Conservation (phyloP, 73 alveolate species). For the Effrenium voratum region DNA sequence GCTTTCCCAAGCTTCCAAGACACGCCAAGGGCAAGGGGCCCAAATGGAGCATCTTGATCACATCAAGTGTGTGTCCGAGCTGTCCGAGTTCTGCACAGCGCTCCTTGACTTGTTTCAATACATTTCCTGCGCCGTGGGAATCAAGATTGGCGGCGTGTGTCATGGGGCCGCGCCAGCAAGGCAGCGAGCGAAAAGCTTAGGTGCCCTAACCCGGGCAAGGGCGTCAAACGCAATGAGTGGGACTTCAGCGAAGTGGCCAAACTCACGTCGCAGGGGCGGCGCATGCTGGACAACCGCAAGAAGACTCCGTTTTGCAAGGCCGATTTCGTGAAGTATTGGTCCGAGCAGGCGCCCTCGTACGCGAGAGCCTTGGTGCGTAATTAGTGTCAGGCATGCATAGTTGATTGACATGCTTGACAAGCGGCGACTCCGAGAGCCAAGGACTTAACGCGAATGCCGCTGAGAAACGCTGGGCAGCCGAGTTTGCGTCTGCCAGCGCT, state of each 20-base stretch:
- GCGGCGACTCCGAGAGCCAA: neutral
- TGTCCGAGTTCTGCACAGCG: too few relatives aligned
- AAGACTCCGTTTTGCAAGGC: neutral
- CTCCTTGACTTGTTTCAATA: too few relatives aligned
- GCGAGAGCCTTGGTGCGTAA: neutral
- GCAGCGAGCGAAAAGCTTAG: too few relatives aligned
- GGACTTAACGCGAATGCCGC: neutral
- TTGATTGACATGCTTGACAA: neutral
- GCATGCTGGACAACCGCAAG: neutral
- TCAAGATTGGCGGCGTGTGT: too few relatives aligned
- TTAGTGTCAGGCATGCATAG: neutral
- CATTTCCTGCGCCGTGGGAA: too few relatives aligned
- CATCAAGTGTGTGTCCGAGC: too few relatives aligned
- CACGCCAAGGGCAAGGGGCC: too few relatives aligned
- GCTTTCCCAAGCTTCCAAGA: too few relatives aligned
- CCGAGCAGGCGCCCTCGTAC: neutral
- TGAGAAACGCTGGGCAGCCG: neutral
- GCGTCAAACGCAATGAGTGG: neutral
- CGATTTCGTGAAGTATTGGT: neutral
- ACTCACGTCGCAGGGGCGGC: neutral
- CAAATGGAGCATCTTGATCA: too few relatives aligned
- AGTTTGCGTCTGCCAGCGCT: neutral
- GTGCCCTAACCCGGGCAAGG: constrained; percentile 19
- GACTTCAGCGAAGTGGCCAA: neutral
- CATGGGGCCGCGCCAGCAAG: too few relatives aligned